Percentiles rank a stretch among this genome's conserved stretches.
phyloP scores from a whole-genome alignment of 345 rosid species.

The Populus nigra region DNA sequence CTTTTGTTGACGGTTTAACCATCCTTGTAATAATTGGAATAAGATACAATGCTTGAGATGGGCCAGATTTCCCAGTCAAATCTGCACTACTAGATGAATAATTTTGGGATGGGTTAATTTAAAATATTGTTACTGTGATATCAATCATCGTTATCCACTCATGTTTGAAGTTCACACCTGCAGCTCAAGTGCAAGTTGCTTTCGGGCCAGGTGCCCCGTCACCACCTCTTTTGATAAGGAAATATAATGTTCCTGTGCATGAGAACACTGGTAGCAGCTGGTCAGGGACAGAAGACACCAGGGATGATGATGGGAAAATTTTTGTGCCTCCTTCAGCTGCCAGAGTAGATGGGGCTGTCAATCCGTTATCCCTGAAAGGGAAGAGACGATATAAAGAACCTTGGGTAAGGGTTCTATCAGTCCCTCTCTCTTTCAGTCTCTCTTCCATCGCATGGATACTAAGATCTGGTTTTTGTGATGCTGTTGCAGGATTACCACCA shows the following conservation, averaged over 20 bases:
- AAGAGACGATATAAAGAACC: slow-evolving; percentile 18
- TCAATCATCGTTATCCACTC: background rate
- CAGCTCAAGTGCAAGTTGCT: slow-evolving; percentile 52
- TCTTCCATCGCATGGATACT: background rate
- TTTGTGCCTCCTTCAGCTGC: slow-evolving; percentile 15
- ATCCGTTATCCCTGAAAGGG: slow-evolving; percentile 17
- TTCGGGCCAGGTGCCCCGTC: slow-evolving; percentile 45
- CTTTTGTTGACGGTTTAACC: too few relatives aligned
- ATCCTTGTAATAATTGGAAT: too few relatives aligned
- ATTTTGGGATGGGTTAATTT: too few relatives aligned
- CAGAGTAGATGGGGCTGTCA: slow-evolving; percentile 19
- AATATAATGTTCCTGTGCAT: slow-evolving; percentile 30
- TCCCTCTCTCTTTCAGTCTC: background rate
- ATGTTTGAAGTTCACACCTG: slow-evolving; percentile 18
- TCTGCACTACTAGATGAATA: too few relatives aligned
- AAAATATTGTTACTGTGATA: too few relatives aligned
- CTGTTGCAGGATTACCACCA: slow-evolving; percentile 23
- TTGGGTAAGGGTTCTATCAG: slow-evolving; percentile 16
- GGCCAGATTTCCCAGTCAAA: too few relatives aligned
- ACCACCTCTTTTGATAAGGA: slow-evolving; percentile 29
- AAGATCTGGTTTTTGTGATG: background rate
- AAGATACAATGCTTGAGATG: too few relatives aligned
- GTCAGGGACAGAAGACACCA: slow-evolving; percentile 17
- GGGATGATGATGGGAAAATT: slow-evolving; percentile 8
- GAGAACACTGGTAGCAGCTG: slow-evolving; percentile 26